Conservation (phyloP, 495 filamentous ascomycete genomes). For the Neurospora tetraspora region DNA sequence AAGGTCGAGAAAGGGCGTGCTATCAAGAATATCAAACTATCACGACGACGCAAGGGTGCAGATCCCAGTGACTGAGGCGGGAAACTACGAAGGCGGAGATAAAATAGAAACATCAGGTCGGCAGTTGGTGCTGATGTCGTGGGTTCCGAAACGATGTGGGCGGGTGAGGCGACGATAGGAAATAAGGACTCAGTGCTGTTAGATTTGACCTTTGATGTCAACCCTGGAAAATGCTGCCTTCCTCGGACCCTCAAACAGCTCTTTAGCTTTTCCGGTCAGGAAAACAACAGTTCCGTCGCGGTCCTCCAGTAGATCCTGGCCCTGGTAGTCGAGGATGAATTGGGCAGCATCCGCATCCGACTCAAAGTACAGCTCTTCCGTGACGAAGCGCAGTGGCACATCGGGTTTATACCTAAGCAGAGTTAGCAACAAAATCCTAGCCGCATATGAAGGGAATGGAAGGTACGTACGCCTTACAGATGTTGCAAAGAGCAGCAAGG, state of each 20-base stretch:
- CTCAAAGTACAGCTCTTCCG: conserved; percentile 92
- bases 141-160: background rate
- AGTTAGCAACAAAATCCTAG: conserved; percentile 24
- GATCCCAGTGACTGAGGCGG: background rate
- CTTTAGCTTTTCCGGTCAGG: conserved; percentile 61
- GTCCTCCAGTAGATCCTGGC: conserved; percentile 68
- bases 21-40: background rate
- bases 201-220: conserved; percentile 97
- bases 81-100: background rate
- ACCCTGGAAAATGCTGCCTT: conserved; percentile 66
- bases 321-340: conserved; percentile 73
- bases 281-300: conserved; percentile 62
- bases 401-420: conserved; percentile 72
- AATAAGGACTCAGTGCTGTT: conserved; percentile 21
- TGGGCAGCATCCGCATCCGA: conserved; percentile 80
- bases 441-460: background rate
- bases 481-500: conserved; percentile 74
- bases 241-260: conserved; percentile 63
- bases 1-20: background rate
- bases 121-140: background rate
- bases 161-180: background rate
- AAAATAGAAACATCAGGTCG: background rate
- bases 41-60: background rate
- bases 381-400: conserved; percentile 81
- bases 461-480: conserved; percentile 81